Evolutionary conservation across 2,329 filamentous ascomycete genomes (phyloP).

Genomic region (Curvularia sp.): DNA sequence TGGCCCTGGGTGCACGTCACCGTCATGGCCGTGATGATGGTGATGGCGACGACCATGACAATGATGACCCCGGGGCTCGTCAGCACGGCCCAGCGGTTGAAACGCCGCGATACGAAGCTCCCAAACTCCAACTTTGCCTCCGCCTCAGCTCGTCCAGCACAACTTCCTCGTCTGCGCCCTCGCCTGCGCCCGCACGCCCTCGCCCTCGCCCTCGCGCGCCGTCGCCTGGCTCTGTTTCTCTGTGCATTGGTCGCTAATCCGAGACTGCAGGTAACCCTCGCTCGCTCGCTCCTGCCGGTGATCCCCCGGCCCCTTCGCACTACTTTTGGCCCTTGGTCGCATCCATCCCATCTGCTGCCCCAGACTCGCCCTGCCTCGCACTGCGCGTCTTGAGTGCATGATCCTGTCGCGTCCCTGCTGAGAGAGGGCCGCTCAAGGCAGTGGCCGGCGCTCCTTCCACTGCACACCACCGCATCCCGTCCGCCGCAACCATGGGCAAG

Average conservation of each 20-base stretch:
- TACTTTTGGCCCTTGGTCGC: slow-evolving; percentile 5
- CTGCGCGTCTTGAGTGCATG: slow-evolving; percentile 26
- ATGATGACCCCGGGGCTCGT: slow-evolving; percentile 1
- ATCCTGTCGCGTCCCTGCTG: slow-evolving; percentile 16
- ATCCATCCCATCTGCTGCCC: not conserved
- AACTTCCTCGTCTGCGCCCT: not conserved
- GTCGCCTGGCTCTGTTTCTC: not conserved
- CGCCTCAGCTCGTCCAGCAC: slow-evolving; percentile 15
- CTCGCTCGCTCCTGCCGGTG: slow-evolving; percentile 11
- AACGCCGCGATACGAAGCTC: slow-evolving; percentile 20
- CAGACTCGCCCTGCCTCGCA: slow-evolving; percentile 10
- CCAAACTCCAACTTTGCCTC: slow-evolving; percentile 7
- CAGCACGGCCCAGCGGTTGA: slow-evolving; percentile 15
- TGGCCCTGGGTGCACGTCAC: not conserved
- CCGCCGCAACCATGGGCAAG: slow-evolving; percentile 37
- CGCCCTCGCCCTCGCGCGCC: not conserved
- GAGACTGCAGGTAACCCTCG: slow-evolving; percentile 14
- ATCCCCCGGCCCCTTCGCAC: slow-evolving; percentile 1
- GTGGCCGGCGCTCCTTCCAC: slow-evolving; percentile 20
- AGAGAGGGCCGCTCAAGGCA: slow-evolving; percentile 31
- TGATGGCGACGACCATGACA: not conserved
- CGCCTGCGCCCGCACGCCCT: not conserved
- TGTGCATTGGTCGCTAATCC: slow-evolving; percentile 3
- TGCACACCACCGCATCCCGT: not conserved
- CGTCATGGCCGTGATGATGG: too few species aligned